Conservation (phyloP, 192 early-diverging fungal species). For the Podila horticola region DNA sequence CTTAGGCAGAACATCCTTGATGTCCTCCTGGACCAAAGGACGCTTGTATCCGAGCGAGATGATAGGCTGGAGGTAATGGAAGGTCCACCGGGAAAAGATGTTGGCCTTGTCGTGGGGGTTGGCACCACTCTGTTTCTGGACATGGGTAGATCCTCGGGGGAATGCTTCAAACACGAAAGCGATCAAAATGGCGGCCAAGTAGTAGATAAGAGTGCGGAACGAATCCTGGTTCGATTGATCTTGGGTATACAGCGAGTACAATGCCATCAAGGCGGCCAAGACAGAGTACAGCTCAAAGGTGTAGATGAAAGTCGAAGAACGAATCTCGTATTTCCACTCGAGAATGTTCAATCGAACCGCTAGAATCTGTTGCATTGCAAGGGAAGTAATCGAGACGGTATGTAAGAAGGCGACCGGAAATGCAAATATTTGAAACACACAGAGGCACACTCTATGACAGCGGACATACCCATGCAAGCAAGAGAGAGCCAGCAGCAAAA, state of each 20-base stretch:
- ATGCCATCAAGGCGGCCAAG: neutral
- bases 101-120: conserved; percentile 41
- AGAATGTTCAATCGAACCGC: conserved; percentile 17
- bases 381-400: neutral
- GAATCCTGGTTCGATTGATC: neutral
- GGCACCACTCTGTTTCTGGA: conserved; percentile 16
- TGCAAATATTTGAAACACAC: too few species aligned
- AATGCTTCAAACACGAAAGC: conserved; percentile 30
- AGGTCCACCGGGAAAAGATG: conserved; percentile 27
- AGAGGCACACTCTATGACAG: neutral
- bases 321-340: conserved; percentile 23
- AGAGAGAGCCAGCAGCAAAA: conserved; percentile 6
- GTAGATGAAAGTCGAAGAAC: conserved; percentile 20
- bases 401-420: too few species aligned
- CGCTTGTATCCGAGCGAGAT: conserved; percentile 11
- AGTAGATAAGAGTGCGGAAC: neutral
- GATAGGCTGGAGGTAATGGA: conserved; percentile 27
- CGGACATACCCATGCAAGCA: conserved; percentile 18
- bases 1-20: conserved; percentile 14
- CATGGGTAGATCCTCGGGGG: conserved; percentile 16
- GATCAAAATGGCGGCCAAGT: conserved; percentile 9
- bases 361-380: conserved; percentile 4
- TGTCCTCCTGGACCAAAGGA: conserved; percentile 8
- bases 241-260: conserved; percentile 14
- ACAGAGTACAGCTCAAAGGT: conserved; percentile 16